A percentile compares a stretch with the other conserved stretches of the same genome.
phyloP scores from a whole-genome alignment of 1,139 yeast genomes.

The Yamadazyma taylorii region DNA sequence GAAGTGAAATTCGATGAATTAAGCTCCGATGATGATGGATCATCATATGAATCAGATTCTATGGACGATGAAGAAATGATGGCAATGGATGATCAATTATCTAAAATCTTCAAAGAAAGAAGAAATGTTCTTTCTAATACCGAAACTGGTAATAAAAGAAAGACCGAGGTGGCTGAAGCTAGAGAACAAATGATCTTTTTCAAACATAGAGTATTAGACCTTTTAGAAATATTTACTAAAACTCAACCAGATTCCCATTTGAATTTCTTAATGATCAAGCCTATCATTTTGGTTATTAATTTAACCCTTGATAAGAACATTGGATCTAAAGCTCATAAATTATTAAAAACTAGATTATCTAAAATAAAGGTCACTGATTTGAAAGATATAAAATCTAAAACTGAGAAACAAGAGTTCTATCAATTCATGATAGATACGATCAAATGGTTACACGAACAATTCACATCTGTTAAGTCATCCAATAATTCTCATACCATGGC shows the following conservation, averaged over 20 bases:
- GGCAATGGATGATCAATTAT: slow-evolving; percentile 84
- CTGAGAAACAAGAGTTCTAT: slow-evolving; percentile 20
- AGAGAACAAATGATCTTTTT: slow-evolving; percentile 76
- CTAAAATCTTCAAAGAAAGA: slow-evolving; percentile 82
- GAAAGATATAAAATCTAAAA: slow-evolving; percentile 7
- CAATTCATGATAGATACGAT: slow-evolving; percentile 27
- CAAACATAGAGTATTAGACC: slow-evolving; percentile 75
- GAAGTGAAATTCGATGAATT: slow-evolving; percentile 46
- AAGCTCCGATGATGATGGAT: slow-evolving; percentile 37
- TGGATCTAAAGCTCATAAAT: slow-evolving; percentile 73
- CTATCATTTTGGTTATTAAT: slow-evolving; percentile 60
- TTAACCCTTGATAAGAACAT: slow-evolving; percentile 68
- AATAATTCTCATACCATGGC: slow-evolving; percentile 54
- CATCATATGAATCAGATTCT: slow-evolving; percentile 66
- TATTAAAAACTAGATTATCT: slow-evolving; percentile 64
- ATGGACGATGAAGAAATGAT: slow-evolving; percentile 98
- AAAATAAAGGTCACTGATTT: slow-evolving; percentile 39
- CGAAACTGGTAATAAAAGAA: slow-evolving; percentile 64
- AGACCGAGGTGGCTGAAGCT: slow-evolving; percentile 71
- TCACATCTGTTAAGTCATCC: slow-evolving; percentile 41
- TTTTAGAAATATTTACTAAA: slow-evolving; percentile 63
- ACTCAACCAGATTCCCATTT: slow-evolving; percentile 43
- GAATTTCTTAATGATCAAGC: slow-evolving; percentile 51
- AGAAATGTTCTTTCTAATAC: slow-evolving; percentile 54
- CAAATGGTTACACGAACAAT: slow-evolving; percentile 38